Percentiles rank a stretch among this genome's conserved stretches.
Conservation (phyloP, 306 rosid genomes). For the Purshia tridentata region DNA sequence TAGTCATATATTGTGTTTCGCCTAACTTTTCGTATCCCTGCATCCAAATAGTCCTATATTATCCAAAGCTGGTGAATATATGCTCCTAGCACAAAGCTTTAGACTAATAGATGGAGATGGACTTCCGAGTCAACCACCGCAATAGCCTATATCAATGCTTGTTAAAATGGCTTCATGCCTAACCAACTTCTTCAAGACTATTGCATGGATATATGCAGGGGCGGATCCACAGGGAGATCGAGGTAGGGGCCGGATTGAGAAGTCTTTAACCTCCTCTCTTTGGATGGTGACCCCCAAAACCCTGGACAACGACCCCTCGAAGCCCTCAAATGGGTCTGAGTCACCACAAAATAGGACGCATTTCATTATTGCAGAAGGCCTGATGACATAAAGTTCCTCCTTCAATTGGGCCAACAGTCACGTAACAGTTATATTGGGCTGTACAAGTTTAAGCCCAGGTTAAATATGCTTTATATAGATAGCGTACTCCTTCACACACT, state of each 20-base stretch:
- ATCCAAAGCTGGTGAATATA: background rate
- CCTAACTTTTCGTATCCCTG: conserved; percentile 1
- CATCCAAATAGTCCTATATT: background rate
- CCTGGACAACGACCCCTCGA: too few relatives aligned
- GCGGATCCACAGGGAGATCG: too few relatives aligned
- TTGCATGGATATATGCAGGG: background rate
- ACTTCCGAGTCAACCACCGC: background rate
- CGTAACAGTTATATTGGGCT: background rate
- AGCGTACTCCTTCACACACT: background rate
- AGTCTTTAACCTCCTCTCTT: too few relatives aligned
- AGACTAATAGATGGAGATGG: background rate
- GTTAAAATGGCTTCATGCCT: background rate
- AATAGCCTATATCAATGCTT: background rate
- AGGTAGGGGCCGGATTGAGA: too few relatives aligned
- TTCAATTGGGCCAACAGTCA: too few relatives aligned
- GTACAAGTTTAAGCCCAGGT: background rate
- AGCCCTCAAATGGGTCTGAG: too few relatives aligned
- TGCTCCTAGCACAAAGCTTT: background rate
- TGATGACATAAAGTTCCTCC: too few relatives aligned
- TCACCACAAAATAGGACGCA: too few relatives aligned
- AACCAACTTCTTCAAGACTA: background rate
- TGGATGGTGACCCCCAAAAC: too few relatives aligned
- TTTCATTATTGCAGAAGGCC: too few relatives aligned
- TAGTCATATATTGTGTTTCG: background rate
- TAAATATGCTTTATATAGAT: background rate